phyloP scores from a whole-genome alignment of 73 alveolate species.

The Tetrahymena thermophila region DNA sequence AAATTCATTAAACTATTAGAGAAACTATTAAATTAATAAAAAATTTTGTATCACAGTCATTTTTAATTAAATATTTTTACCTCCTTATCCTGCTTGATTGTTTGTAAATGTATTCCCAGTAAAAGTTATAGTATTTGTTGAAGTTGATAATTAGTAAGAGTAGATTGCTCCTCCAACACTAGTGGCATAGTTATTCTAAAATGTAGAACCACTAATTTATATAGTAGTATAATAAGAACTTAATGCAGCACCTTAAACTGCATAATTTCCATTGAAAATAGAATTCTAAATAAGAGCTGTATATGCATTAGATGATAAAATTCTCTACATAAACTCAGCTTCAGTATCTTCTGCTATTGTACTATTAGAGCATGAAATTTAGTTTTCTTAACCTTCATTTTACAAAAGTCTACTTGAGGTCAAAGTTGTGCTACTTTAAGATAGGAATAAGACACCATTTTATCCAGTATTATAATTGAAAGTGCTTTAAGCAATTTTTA shows the following conservation, averaged over 20 bases:
- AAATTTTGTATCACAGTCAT: too few species aligned
- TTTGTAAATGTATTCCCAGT: background rate
- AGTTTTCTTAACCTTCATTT: background rate
- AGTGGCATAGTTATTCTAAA: background rate
- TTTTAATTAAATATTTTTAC: background rate
- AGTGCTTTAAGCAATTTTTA: background rate
- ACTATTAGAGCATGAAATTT: background rate
- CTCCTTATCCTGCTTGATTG: background rate
- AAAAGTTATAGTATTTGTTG: conserved; percentile 15
- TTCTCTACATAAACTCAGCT: background rate
- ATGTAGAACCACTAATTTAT: background rate
- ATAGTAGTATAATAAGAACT: background rate
- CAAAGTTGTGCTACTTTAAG: background rate
- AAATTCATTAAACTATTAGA: background rate
- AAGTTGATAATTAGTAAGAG: background rate
- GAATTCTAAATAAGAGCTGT: background rate
- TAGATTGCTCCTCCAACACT: background rate
- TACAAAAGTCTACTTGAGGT: background rate
- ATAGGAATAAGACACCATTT: background rate
- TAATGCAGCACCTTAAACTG: background rate
- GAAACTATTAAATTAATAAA: too few species aligned
- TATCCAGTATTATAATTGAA: background rate
- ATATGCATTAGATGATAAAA: background rate
- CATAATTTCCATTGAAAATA: background rate
- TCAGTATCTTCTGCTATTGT: background rate